Conservation (phyloP, 768 basidiomycete genomes). For the Lactarius sanguifluus region DNA sequence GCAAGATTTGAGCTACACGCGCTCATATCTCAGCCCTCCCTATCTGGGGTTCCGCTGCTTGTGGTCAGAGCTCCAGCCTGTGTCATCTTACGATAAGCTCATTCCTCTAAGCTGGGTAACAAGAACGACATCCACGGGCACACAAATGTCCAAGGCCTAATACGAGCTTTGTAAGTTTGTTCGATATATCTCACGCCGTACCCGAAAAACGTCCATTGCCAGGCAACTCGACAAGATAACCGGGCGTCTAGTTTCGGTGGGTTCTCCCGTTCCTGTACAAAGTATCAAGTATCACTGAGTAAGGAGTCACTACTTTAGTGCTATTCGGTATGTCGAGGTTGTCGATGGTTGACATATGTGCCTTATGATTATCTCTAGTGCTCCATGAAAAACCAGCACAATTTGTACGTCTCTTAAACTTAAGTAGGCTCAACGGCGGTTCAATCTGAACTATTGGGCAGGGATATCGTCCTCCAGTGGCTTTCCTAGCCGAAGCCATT, state of each 20-base stretch:
- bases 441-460: conserved; percentile 33
- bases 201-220: not conserved
- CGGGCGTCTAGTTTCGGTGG: conserved; percentile 81
- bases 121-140: conserved; percentile 87
- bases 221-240: conserved; percentile 80
- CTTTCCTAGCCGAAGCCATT: conserved; percentile 75
- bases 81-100: not conserved
- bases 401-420: conserved; percentile 55
- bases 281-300: conserved; percentile 9
- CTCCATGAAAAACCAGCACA: conserved; percentile 95
- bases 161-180: conserved; percentile 62
- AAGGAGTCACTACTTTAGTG: conserved; percentile 47
- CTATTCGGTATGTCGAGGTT: conserved; percentile 57
- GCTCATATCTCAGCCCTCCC: conserved; percentile 61
- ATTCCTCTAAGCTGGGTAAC: conserved; percentile 68
- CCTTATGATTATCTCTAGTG: conserved; percentile 51
- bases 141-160: conserved; percentile 79
- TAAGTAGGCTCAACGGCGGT: not conserved
- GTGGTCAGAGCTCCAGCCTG: conserved; percentile 54
- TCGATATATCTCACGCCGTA: conserved; percentile 1
- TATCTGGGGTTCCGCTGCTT: conserved; percentile 73
- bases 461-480: conserved; percentile 90
- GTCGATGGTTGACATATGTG: not conserved
- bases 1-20: conserved; percentile 84
- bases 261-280: conserved; percentile 35